These are phyloP conservation scores for Pseudohalonectria lignicola DNA, from an alignment of 2,329 filamentous ascomycete species.

Conservation along the genomic window DNA sequence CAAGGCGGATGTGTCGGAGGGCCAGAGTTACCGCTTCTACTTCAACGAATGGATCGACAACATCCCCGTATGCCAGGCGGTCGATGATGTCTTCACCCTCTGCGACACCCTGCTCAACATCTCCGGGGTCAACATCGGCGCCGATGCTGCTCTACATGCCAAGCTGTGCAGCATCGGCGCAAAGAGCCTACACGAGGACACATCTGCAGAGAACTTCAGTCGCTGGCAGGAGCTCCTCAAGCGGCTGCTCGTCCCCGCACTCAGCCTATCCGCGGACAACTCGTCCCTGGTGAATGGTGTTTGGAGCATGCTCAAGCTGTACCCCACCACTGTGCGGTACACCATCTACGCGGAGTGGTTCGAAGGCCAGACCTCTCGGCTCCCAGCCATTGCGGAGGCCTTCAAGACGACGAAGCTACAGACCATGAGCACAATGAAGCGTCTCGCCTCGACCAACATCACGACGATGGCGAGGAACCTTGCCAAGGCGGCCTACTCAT, in stretches of 20 bases:
- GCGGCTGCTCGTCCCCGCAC: constrained; percentile 72
- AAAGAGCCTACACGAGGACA: constrained; percentile 60
- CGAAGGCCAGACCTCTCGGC: constrained; percentile 62
- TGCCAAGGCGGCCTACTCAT: constrained; percentile 85
- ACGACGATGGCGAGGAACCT: constrained; percentile 77
- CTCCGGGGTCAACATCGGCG: constrained; percentile 81
- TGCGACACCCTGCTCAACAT: constrained; percentile 77
- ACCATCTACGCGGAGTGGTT: constrained; percentile 93
- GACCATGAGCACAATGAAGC: constrained; percentile 78
- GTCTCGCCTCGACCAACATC: constrained; percentile 79
- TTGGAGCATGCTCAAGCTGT: constrained; percentile 71
- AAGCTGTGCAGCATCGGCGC: constrained; percentile 81
- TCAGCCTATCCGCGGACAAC: constrained; percentile 80
- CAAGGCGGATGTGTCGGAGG: constrained; percentile 62
- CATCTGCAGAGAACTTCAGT: constrained; percentile 55
- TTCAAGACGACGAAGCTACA: constrained; percentile 69
- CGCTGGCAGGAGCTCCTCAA: constrained; percentile 82
- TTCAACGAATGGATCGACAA: constrained; percentile 97
- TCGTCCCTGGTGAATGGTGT: constrained; percentile 76
- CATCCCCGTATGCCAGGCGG: constrained; percentile 77
- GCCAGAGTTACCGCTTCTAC: constrained; percentile 81
- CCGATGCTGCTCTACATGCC: constrained; percentile 64
- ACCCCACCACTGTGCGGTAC: constrained; percentile 67
- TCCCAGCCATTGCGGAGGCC: constrained; percentile 66
- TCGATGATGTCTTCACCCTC: constrained; percentile 83